These are phyloP conservation scores for Salvia miltiorrhiza DNA, from an alignment of 257 asterid species.

Conservation along the genomic window DNA sequence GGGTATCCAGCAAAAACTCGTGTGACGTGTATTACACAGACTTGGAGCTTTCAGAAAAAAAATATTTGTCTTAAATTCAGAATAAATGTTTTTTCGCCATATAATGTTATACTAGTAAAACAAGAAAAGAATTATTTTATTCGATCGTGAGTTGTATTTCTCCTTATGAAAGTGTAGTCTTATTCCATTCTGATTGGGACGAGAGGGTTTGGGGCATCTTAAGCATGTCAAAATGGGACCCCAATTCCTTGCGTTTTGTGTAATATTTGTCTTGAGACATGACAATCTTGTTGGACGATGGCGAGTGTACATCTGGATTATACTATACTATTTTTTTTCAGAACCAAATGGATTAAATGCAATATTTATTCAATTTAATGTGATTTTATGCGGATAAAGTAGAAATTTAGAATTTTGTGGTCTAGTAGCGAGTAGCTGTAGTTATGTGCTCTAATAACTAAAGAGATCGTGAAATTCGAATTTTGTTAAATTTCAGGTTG, in stretches of 20 bases:
- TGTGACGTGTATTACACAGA: background rate
- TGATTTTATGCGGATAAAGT: too few species aligned
- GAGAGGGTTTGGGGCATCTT: conserved; percentile 1
- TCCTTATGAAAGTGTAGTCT: conserved; percentile 11
- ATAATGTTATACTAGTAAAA: background rate
- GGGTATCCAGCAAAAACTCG: conserved; percentile 18
- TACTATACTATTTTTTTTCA: too few species aligned
- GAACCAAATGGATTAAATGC: too few species aligned
- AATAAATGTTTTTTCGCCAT: conserved; percentile 9
- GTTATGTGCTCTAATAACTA: too few species aligned
- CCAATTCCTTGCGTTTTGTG: conserved; percentile 17
- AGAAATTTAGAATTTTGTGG: too few species aligned
- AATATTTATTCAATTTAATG: too few species aligned
- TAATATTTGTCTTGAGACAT: conserved; percentile 21
- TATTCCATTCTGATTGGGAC: conserved; percentile 22
- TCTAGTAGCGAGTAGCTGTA: too few species aligned
- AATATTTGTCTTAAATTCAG: conserved; percentile 19
- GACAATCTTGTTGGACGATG: conserved; percentile 31
- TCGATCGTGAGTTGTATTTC: conserved; percentile 24
- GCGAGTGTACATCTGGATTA: conserved; percentile 20
- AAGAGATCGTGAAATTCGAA: too few species aligned
- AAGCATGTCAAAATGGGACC: conserved; percentile 32
- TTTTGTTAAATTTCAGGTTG: too few species aligned
- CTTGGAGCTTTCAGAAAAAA: conserved; percentile 30
- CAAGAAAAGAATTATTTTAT: conserved; percentile 24